A percentile compares a stretch with the other conserved stretches of the same genome.
phyloP scores from a whole-genome alignment of 2,329 filamentous ascomycete genomes.

The Colletotrichum aenigma region DNA sequence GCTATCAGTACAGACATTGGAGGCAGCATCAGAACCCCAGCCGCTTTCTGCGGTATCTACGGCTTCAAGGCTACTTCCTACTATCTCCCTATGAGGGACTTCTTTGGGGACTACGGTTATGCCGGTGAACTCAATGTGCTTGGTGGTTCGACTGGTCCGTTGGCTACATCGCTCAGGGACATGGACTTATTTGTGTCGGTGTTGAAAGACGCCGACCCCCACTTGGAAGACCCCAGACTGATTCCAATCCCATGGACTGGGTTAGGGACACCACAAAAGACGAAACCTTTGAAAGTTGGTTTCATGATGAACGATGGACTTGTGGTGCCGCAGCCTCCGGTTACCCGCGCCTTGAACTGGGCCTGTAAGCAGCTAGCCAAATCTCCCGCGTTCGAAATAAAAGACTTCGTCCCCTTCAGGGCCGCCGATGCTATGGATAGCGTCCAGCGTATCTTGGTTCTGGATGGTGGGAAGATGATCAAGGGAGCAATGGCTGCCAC shows the following conservation, averaged over 20 bases:
- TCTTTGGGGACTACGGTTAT: conserved; percentile 24
- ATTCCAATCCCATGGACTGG: conserved; percentile 35
- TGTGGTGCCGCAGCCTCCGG: conserved; percentile 41
- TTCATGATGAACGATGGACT: conserved; percentile 42
- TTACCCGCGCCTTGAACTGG: conserved; percentile 38
- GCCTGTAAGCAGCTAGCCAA: conserved; percentile 23
- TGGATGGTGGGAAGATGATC: conserved; percentile 41
- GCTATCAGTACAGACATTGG: conserved; percentile 47
- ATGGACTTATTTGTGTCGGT: conserved; percentile 36
- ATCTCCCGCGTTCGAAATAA: conserved; percentile 28
- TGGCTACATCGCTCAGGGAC: conserved; percentile 34
- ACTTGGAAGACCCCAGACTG: conserved; percentile 30
- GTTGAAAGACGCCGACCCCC: conserved; percentile 26
- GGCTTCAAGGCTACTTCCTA: conserved; percentile 26
- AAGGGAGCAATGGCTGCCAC: conserved; percentile 35
- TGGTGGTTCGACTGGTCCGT: conserved; percentile 34
- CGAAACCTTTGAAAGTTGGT: conserved; percentile 40
- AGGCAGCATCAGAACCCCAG: conserved; percentile 41
- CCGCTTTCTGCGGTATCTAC: conserved; percentile 36
- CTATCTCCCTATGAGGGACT: conserved; percentile 28
- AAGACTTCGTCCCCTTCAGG: conserved; percentile 36
- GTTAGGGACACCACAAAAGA: not conserved
- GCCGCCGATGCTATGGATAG: conserved; percentile 29
- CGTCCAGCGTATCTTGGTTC: conserved; percentile 49
- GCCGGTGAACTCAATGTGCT: conserved; percentile 38